Conservation (phyloP, 1,284 basidiomycete species). For the Tilletia caries region DNA sequence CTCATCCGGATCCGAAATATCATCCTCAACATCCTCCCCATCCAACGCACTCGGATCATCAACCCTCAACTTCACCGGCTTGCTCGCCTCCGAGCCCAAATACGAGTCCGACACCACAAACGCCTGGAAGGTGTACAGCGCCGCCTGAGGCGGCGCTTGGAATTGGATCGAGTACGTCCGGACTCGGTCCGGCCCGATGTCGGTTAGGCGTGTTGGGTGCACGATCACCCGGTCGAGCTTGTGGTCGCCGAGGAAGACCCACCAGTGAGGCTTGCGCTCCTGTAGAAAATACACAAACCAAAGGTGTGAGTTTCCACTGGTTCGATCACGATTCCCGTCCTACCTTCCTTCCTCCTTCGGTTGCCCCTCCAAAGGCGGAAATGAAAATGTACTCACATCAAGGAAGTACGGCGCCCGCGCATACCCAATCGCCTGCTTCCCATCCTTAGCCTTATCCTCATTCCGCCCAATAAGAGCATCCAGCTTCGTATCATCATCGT, state of each 20-base stretch:
- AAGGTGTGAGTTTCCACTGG: too few species aligned
- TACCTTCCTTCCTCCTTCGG: too few species aligned
- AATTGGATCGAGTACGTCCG: conserved; percentile 86
- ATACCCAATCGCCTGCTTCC: conserved; percentile 60
- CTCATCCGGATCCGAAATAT: conserved; percentile 53
- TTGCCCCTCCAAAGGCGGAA: not conserved
- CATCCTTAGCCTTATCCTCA: conserved; percentile 47
- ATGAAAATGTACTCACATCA: conserved; percentile 60
- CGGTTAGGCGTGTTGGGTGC: conserved; percentile 74
- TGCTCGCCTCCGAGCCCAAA: conserved; percentile 68
- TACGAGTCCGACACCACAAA: conserved; percentile 82
- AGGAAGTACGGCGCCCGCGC: conserved; percentile 92
- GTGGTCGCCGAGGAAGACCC: conserved; percentile 73
- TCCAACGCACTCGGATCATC: conserved; percentile 67
- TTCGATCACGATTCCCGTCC: too few species aligned
- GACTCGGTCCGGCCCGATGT: conserved; percentile 64
- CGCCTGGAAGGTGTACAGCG: conserved; percentile 84
- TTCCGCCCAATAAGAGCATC: conserved; percentile 17
- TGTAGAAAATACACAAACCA: conserved; percentile 12
- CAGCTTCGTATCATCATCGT: conserved; percentile 28
- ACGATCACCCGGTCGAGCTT: conserved; percentile 86
- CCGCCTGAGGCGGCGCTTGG: conserved; percentile 83
- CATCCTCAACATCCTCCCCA: conserved; percentile 29
- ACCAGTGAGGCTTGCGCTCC: conserved; percentile 55
- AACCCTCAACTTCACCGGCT: conserved; percentile 56